Evolutionary conservation across 2,329 filamentous ascomycete genomes (phyloP).

Genomic region (Aspergillus fischeri): DNA sequence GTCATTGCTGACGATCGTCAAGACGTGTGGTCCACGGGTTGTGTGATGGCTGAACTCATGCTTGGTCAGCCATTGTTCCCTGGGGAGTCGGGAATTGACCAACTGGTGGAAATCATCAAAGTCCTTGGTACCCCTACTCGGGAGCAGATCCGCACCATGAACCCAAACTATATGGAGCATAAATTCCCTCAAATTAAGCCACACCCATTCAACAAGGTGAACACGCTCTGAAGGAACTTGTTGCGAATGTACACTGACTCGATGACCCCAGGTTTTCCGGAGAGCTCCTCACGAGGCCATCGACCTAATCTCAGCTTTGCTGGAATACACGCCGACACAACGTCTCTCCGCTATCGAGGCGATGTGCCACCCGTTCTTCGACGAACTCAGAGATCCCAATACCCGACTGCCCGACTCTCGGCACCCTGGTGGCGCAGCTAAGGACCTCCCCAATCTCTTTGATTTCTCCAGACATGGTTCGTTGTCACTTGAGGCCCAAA

Average conservation of each 20-base stretch:
- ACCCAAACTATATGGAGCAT: constrained; percentile 99
- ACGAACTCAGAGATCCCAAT: constrained; percentile 86
- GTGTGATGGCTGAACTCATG: constrained; percentile 99
- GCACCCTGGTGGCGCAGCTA: constrained; percentile 72
- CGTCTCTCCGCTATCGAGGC: constrained; percentile 89
- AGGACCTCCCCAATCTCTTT: constrained; percentile 83
- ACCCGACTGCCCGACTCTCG: constrained; percentile 92
- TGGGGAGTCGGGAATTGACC: constrained; percentile 96
- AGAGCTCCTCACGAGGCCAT: constrained; percentile 92
- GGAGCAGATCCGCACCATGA: constrained; percentile 99
- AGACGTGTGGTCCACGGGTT: constrained; percentile 99
- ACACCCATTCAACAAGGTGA: constrained; percentile 91
- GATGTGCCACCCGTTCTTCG: constrained; percentile 98
- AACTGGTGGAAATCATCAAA: constrained; percentile 99
- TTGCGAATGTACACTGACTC: constrained; percentile 16
- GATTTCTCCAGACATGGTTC: constrained; percentile 85
- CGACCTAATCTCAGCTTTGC: constrained; percentile 84
- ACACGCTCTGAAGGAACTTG: neutral
- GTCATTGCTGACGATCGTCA: constrained; percentile 11
- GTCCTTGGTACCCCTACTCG: constrained; percentile 93
- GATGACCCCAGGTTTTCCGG: constrained; percentile 68
- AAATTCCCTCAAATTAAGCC: constrained; percentile 99
- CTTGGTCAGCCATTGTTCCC: constrained; percentile 96
- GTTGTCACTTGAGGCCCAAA: neutral
- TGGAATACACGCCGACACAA: constrained; percentile 97